Evolutionary conservation across 2,329 filamentous ascomycete species (phyloP), one percentile per base, ranked within the genome.

Genomic region (Ascochyta koolunga): DNA sequence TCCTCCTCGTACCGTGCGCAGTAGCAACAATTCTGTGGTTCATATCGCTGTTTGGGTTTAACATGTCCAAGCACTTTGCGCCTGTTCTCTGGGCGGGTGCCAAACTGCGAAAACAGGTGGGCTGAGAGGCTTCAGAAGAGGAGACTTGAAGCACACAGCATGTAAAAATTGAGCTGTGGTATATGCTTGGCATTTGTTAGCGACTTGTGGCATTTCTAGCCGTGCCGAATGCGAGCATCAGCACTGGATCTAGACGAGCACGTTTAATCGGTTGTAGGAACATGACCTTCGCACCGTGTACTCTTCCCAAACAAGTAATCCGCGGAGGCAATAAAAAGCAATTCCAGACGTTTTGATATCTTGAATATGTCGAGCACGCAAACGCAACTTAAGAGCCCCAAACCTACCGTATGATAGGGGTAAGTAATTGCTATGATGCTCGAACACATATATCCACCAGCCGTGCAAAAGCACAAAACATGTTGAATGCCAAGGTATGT

Each of bases 1-100:
- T 88, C 3, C 77, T 89, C 13, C 78, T 89, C 27, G 77, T 84
- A 11, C 86, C 86, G 0, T 82, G 87, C 40, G 76, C 84, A n/a
- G 77, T 85, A 1, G 81, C 85, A 41, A 80, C 79, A 1, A 76
- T 87, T 24, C 66, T 88, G 22, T 89, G 86, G 85, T 72, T 82
- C 50, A 71, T 77, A 38, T 81, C 78, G 50, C 66, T 83, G 0
- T 82, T 82, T 60, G 80, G 79, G 1, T 77, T 81, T 50, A 81
- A 82, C 58, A 75, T 81, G 60, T 77, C 79, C 3, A 79, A 76
- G 43, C 79, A 82, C 58, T 71, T 82, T 21, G 80, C 79, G 33
- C 80, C 80, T 1, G 76, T 82, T 4, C 61, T 82, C 44, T 80
- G 79, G 77, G 78, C 79, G 16, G 79, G 79, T 10, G 78, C 80